Base-by-base conservation (phyloP, 495 filamentous ascomycete species). In the Pyrenula aspistea region DNA sequence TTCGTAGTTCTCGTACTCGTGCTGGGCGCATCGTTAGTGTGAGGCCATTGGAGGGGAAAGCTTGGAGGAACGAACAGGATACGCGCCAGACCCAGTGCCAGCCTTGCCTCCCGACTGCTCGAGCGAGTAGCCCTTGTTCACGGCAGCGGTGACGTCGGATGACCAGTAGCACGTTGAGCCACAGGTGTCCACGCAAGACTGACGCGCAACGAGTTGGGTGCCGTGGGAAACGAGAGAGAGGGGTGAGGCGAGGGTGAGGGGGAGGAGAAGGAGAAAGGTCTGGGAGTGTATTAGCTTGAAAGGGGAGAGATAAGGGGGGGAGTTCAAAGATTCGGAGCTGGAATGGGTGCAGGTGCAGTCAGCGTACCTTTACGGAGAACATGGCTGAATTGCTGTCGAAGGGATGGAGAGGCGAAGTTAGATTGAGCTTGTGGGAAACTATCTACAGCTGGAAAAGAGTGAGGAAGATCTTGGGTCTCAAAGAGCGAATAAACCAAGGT, bases 1-100 rank as follows among this genome's bases (percentile, higher is more conserved):
- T 65, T 91, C 87, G 66, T 82, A 82, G 77, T 89, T 75, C 64
- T 88, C 78, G 74, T 88, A 89, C 53, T 72, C 69, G 70, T 89
- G 86, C 0, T 86, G 86, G 66, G 89, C 89, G 60, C 67, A 61
- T 65, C 77, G n/a, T n/a, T n/a, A n/a, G n/a, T n/a, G n/a, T 71
- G 24, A 76, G 73, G 12, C 71, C 75, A 4, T 69, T 25, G 49
- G 79, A 83, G 2, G 64, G 51, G 19, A 70, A 31, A 56, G 79
- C 67, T 25, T 79, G 72, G 2, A 63, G 55, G 67, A 78, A 81
- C 0, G 78, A 83, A 31, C 72, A 31, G 65, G 69, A 49, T 58
- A 67, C 54, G 60, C 68, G 52, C 63, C 69, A 69, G 83, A 83
- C 67, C 68, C 77, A 51, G 64, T 66, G 19, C 63, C 68, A 55